phyloP scores from a whole-genome alignment of 1,284 basidiomycete species.

The Spongispora temasekensis region DNA sequence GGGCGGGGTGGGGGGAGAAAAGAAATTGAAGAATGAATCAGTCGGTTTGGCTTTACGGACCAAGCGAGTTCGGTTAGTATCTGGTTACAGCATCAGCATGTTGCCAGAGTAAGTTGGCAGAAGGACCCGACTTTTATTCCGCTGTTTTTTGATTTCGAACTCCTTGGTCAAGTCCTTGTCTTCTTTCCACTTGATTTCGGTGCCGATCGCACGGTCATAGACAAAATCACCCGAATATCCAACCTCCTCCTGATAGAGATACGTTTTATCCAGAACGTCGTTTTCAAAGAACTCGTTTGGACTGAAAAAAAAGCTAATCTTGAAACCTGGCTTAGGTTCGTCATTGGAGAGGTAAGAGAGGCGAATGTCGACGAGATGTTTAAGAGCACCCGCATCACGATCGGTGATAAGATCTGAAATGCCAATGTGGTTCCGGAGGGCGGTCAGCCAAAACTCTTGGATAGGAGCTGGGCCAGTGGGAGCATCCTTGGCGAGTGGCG shows the following conservation, averaged over 20 bases:
- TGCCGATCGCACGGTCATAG: constrained; percentile 91
- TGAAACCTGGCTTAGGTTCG: constrained; percentile 84
- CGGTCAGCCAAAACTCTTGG: constrained; percentile 98
- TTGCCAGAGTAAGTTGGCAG: constrained; percentile 3
- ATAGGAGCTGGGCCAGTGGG: constrained; percentile 49
- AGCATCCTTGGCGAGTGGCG: constrained; percentile 53
- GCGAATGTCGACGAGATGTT: constrained; percentile 67
- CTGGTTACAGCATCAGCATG: constrained; percentile 43
- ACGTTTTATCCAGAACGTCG: constrained; percentile 86
- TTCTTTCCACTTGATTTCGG: constrained; percentile 95
- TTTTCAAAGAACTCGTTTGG: constrained; percentile 91
- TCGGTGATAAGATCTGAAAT: constrained; percentile 92
- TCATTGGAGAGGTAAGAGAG: constrained; percentile 63
- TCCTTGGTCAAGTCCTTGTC: constrained; percentile 98
- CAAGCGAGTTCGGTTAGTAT: constrained; percentile 90
- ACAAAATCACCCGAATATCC: constrained; percentile 95
- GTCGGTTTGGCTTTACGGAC: constrained; percentile 87
- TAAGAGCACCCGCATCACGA: constrained; percentile 80
- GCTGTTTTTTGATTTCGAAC: constrained; percentile 98
- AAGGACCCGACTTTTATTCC: constrained; percentile 85
- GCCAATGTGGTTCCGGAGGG: constrained; percentile 88
- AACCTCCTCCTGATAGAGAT: constrained; percentile 92
- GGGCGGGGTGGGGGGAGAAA: constrained; percentile 82
- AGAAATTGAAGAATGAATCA: constrained; percentile 98
- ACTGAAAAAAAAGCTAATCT: constrained; percentile 82